A percentile compares a stretch with the other conserved stretches of the same genome.
Conservation (phyloP, 2,329 filamentous ascomycete species). For the Harringtonia lauricola region DNA sequence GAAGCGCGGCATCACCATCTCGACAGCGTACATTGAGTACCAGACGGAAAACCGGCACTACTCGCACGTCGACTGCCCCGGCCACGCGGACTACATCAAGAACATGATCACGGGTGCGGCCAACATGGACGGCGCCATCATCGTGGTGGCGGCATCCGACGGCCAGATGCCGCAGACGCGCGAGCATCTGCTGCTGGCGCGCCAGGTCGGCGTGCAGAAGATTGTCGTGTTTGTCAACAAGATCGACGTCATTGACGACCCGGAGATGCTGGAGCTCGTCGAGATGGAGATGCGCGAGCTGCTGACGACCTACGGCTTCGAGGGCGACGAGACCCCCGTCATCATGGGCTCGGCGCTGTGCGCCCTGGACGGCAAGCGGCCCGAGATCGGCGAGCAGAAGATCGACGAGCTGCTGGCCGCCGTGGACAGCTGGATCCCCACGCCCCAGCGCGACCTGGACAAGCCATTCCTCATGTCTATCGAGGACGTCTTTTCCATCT, state of each 20-base stretch:
- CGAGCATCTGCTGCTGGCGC: conserved; percentile 94
- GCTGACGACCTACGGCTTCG: conserved; percentile 84
- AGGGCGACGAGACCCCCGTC: conserved; percentile 95
- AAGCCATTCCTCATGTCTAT: conserved; percentile 99
- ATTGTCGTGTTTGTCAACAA: conserved; percentile 99
- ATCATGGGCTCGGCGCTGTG: conserved; percentile 94
- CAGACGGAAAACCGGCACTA: conserved; percentile 90
- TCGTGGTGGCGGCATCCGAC: conserved; percentile 95
- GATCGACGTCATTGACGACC: conserved; percentile 92
- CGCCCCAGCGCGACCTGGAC: conserved; percentile 83
- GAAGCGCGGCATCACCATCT: conserved; percentile 99
- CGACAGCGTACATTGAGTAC: conserved; percentile 98
- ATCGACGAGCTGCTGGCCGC: conserved; percentile 86
- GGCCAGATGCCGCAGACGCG: conserved; percentile 99
- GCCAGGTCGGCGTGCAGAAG: conserved; percentile 95
- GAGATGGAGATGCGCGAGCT: conserved; percentile 99
- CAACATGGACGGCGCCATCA: conserved; percentile 98
- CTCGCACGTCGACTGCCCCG: conserved; percentile 98
- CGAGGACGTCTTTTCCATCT: conserved; percentile 84
- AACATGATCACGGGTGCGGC: conserved; percentile 99
- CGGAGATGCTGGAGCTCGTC: conserved; percentile 99
- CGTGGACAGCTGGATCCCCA: conserved; percentile 94
- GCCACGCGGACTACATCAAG: conserved; percentile 99
- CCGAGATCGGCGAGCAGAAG: conserved; percentile 77
- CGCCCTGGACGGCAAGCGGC: conserved; percentile 75